These are phyloP conservation scores for Cucurbita pepo DNA, from an alignment of 306 rosid genomes.

Conservation along the genomic window DNA sequence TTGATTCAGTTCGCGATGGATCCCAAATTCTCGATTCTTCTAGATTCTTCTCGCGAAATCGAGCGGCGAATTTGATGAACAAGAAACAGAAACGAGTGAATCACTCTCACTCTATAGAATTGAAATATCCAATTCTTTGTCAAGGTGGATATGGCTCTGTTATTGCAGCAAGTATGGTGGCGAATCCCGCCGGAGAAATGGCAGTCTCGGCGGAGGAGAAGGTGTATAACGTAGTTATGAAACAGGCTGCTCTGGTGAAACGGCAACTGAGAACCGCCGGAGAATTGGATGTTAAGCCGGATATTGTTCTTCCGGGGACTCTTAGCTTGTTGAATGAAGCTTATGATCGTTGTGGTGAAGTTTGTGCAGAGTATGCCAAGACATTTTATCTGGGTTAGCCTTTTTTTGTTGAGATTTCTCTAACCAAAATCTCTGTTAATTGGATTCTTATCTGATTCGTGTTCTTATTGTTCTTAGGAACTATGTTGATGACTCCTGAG, in stretches of 20 bases:
- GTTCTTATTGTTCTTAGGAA: constrained; percentile 29
- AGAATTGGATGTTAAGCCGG: constrained; percentile 40
- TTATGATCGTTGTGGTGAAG: constrained; percentile 75
- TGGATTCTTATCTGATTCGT: constrained; percentile 3
- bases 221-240: constrained; percentile 55
- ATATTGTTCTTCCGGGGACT: constrained; percentile 45
- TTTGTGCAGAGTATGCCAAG: constrained; percentile 92
- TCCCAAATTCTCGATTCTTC: constrained; percentile 27
- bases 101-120: constrained; percentile 22
- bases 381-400: constrained; percentile 68
- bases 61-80: constrained; percentile 13
- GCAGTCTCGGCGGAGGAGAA: constrained; percentile 44
- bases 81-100: constrained; percentile 21
- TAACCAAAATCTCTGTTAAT: neutral
- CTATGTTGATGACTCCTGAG: constrained; percentile 74
- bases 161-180: constrained; percentile 38
- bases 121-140: constrained; percentile 21
- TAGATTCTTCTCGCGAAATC: constrained; percentile 17
- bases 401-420: neutral
- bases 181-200: constrained; percentile 40
- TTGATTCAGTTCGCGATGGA: constrained; percentile 35
- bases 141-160: constrained; percentile 26
- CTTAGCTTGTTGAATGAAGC: constrained; percentile 49
- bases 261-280: constrained; percentile 30
- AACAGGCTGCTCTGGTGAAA: constrained; percentile 61